phyloP scores from a whole-genome alignment of 2,329 filamentous ascomycete genomes.

The Nemania diffusa region DNA sequence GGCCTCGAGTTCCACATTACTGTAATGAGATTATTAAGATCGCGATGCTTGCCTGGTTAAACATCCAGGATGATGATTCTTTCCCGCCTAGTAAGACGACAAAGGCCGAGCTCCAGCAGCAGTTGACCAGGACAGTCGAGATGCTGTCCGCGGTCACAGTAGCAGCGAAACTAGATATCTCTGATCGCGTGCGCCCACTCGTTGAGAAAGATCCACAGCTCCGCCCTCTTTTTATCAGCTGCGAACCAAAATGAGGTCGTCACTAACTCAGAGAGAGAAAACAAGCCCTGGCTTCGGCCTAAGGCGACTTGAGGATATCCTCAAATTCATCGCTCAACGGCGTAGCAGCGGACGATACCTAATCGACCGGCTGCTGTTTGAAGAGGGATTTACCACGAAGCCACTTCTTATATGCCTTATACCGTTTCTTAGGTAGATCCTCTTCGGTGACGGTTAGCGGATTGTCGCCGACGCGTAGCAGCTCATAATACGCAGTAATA shows the following conservation, averaged over 20 bases:
- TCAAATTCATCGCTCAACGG: slow-evolving; percentile 41
- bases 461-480: slow-evolving; percentile 80
- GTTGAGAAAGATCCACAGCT: slow-evolving; percentile 53
- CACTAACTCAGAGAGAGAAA: neutral
- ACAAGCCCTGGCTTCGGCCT: slow-evolving; percentile 11
- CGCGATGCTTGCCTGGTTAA: slow-evolving; percentile 71
- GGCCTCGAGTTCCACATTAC: slow-evolving; percentile 74
- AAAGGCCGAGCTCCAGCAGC: slow-evolving; percentile 46
- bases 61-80: slow-evolving; percentile 55
- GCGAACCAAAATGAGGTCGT: slow-evolving; percentile 20
- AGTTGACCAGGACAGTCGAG: slow-evolving; percentile 50
- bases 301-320: slow-evolving; percentile 20
- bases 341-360: slow-evolving; percentile 45
- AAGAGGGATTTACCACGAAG: slow-evolving; percentile 93
- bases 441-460: slow-evolving; percentile 88
- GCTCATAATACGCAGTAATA: slow-evolving; percentile 77
- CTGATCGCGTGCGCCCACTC: slow-evolving; percentile 49
- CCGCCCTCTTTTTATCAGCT: slow-evolving; percentile 46
- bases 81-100: slow-evolving; percentile 23
- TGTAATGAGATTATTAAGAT: slow-evolving; percentile 72
- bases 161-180: slow-evolving; percentile 44
- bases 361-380: slow-evolving; percentile 81
- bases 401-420: slow-evolving; percentile 97
- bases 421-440: slow-evolving; percentile 90
- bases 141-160: slow-evolving; percentile 52